Base-by-base conservation (phyloP, 352 stramenopile genomes). In the Globisporangium barbulae region DNA sequence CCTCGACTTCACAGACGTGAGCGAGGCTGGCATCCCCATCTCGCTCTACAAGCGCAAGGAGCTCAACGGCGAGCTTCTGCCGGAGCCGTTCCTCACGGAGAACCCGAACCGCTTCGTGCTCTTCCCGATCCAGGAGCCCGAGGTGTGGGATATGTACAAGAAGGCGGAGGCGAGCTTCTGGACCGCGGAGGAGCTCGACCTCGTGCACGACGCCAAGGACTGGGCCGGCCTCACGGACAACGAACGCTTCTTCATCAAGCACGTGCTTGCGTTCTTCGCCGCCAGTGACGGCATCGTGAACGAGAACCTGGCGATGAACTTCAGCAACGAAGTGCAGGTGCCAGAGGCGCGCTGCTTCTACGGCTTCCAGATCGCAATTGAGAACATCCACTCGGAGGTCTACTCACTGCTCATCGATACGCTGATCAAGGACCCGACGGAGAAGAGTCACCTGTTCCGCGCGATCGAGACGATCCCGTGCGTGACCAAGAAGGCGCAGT, bases 131-230 rank as follows among this genome's bases (percentile, higher is more conserved):
- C 83, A 99, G 77, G 88, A 99, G 70, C 81, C 88, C 45, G 95
- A 99, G 12, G 93, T 98, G 78, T 99, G 97, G 97, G 74, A 96
- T 59, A 99, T 99, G 94, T 99, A 99, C 92, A 99, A 99, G 86
- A 98, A 99, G 70, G 97, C 97, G 5, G 97, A 99, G 73, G 97
- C 97, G 21, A 98, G 83, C 59, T 99, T 99, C 83, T 99, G 97
- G 97, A 99, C 97, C 22, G 97, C 96, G 9, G 97, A 99, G 72
- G 97, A 99, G 81, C 84, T 99, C 48, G 97, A 99, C 67, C 78
- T 99, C 2, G 94, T 93, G 10, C 87, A 97, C 63, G 97, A 99
- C 75, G 68, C 96, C 35, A 98, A 98, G 70, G 96, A 99, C 79
- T 99, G 96, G 96, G 69, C 41, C 15, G 83, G 76, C n/a, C 82